Conservation (phyloP, 352 stramenopile genomes). For the Globisporangium nodosum region DNA sequence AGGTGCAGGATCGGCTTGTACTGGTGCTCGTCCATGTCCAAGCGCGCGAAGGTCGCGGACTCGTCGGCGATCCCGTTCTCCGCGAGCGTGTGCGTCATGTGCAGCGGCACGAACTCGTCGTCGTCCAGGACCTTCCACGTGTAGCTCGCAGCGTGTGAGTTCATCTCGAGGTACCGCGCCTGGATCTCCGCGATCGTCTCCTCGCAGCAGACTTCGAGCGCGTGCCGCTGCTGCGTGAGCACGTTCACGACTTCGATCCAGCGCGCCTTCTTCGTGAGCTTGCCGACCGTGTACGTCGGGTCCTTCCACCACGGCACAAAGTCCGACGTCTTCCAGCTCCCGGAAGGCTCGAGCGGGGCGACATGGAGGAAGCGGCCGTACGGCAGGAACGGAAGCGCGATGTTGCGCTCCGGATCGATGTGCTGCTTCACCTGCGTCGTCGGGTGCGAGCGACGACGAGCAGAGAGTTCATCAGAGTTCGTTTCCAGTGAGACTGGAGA, state of each 20-base stretch:
- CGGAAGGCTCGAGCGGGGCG: slow-evolving; percentile 68
- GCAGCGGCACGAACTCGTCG: slow-evolving; percentile 83
- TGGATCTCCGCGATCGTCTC: slow-evolving; percentile 89
- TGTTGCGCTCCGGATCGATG: slow-evolving; percentile 65
- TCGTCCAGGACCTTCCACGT: slow-evolving; percentile 89
- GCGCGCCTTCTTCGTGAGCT: slow-evolving; percentile 62
- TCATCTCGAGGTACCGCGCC: slow-evolving; percentile 77
- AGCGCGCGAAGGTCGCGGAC: slow-evolving; percentile 63
- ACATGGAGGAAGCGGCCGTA: slow-evolving; percentile 87
- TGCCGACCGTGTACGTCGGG: slow-evolving; percentile 59
- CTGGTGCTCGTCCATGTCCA: slow-evolving; percentile 85
- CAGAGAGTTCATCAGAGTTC: background rate
- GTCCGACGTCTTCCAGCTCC: slow-evolving; percentile 68
- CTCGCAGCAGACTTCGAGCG: slow-evolving; percentile 81
- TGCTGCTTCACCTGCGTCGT: slow-evolving; percentile 59
- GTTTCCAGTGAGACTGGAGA: background rate
- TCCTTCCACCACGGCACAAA: slow-evolving; percentile 88
- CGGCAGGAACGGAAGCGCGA: slow-evolving; percentile 79
- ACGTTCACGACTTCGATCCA: slow-evolving; percentile 89
- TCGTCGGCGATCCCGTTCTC: slow-evolving; percentile 89
- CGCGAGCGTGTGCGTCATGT: slow-evolving; percentile 86
- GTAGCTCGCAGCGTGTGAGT: slow-evolving; percentile 89
- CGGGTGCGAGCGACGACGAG: background rate
- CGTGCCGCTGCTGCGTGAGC: slow-evolving; percentile 82
- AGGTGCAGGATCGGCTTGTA: slow-evolving; percentile 88